Conservation (phyloP, 73 alveolate species). For the Uronychia binucleata region DNA sequence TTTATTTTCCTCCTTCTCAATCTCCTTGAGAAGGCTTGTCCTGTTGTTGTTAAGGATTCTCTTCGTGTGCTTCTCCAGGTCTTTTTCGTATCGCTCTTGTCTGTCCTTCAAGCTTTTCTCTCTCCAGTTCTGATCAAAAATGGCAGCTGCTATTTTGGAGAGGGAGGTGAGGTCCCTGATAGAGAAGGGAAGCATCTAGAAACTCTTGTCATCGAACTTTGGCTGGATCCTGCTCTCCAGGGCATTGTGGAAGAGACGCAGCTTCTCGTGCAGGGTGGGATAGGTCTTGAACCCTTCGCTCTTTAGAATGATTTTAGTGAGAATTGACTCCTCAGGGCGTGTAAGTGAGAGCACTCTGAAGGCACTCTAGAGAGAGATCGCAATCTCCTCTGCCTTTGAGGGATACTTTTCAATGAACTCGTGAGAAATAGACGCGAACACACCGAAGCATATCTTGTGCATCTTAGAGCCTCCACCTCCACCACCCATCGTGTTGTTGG, state of each 20-base stretch:
- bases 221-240: conserved; percentile 4
- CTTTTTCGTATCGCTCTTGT: not conserved
- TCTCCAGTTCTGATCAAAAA: not conserved
- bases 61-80: not conserved
- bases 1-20: conserved; percentile 1
- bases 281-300: conserved; percentile 54
- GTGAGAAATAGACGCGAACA: conserved; percentile 57
- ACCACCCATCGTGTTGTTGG: not conserved
- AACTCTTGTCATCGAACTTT: conserved; percentile 21
- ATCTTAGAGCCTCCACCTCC: conserved; percentile 35
- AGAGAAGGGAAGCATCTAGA: conserved; percentile 1
- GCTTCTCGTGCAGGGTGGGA: not conserved
- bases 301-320: conserved; percentile 18
- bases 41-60: not conserved
- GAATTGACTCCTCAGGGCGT: conserved; percentile 39
- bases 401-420: conserved; percentile 23
- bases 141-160: not conserved
- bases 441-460: conserved; percentile 63
- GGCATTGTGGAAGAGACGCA: not conserved
- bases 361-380: conserved; percentile 44
- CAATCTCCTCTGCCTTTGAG: conserved; percentile 49
- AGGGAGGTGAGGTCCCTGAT: conserved; percentile 32
- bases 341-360: conserved; percentile 53
- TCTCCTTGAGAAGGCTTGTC: conserved; percentile 2
- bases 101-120: not conserved